phyloP scores from a whole-genome alignment of 176 grass and related monocot genomes.

The Oryza officinalis region DNA sequence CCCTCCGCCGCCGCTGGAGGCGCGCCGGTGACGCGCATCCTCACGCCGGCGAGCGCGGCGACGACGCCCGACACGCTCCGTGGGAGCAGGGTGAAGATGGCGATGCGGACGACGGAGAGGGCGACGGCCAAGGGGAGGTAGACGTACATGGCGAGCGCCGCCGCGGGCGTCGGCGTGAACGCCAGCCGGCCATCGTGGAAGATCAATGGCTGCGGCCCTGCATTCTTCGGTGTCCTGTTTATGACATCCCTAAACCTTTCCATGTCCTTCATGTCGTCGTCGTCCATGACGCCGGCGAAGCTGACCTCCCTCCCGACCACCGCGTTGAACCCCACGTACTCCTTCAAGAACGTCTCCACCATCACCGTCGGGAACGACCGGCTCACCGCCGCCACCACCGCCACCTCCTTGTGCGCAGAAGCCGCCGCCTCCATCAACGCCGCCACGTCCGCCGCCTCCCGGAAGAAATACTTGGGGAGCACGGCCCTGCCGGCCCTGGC shows the following conservation, averaged over 20 bases:
- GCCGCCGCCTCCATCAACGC: background rate
- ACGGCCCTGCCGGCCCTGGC: conserved; percentile 48
- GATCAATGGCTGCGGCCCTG: conserved; percentile 40
- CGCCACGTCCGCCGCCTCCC: conserved; percentile 1
- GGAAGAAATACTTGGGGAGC: conserved; percentile 61
- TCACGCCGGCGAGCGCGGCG: conserved; percentile 41
- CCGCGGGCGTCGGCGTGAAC: conserved; percentile 52
- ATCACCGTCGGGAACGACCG: conserved; percentile 40
- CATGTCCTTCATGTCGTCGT: background rate
- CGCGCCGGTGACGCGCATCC: conserved; percentile 27
- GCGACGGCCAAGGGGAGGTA: conserved; percentile 57
- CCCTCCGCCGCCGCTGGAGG: background rate
- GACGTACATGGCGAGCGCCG: conserved; percentile 63
- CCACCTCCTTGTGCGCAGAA: conserved; percentile 8
- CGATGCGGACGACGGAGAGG: conserved; percentile 38
- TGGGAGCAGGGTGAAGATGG: conserved; percentile 56
- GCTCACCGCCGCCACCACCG: conserved; percentile 36
- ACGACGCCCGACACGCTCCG: conserved; percentile 35
- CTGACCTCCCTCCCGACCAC: conserved; percentile 26
- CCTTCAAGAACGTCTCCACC: conserved; percentile 49
- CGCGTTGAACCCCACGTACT: conserved; percentile 38
- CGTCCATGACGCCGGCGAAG: conserved; percentile 44
- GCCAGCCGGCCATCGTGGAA: conserved; percentile 76
- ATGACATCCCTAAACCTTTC: background rate
- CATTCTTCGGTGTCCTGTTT: background rate